phyloP scores from a whole-genome alignment of 495 filamentous ascomycete genomes.

The Trichoderma virens region DNA sequence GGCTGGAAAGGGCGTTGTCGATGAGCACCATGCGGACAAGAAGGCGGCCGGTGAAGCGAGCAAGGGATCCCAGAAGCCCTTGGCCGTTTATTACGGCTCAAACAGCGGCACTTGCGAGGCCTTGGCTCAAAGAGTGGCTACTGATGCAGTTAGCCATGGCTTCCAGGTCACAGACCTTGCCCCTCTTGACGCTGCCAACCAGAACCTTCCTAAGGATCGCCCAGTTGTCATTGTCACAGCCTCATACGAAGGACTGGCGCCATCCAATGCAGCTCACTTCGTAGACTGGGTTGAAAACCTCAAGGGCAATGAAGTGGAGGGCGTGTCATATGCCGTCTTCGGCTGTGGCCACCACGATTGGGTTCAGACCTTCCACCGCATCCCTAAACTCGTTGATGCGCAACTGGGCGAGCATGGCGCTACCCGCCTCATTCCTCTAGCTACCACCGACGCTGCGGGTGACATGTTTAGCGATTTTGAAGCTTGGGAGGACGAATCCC shows the following conservation, averaged over 20 bases:
- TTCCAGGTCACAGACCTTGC: slow-evolving; percentile 34
- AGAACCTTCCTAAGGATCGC: slow-evolving; percentile 48
- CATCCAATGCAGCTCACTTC: slow-evolving; percentile 61
- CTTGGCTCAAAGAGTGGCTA: slow-evolving; percentile 50
- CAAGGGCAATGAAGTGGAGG: slow-evolving; percentile 34
- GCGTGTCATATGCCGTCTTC: slow-evolving; percentile 53
- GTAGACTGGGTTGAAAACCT: slow-evolving; percentile 50
- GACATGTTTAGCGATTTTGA: slow-evolving; percentile 56
- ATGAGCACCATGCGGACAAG: not conserved
- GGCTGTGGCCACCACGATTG: slow-evolving; percentile 50
- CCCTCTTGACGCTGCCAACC: slow-evolving; percentile 46
- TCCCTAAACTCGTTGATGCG: slow-evolving; percentile 53
- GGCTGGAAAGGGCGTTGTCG: slow-evolving; percentile 18
- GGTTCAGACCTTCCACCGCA: slow-evolving; percentile 55
- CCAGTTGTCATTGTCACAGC: slow-evolving; percentile 52
- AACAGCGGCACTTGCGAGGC: slow-evolving; percentile 64
- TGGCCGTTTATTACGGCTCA: slow-evolving; percentile 59
- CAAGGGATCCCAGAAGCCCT: slow-evolving; percentile 14
- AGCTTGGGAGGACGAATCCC: slow-evolving; percentile 46
- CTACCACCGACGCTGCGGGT: slow-evolving; percentile 48
- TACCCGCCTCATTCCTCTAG: slow-evolving; percentile 38
- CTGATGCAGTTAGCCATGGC: slow-evolving; percentile 45
- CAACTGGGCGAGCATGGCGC: slow-evolving; percentile 40
- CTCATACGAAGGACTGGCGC: slow-evolving; percentile 57
- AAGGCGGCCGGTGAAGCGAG: not conserved